Base-by-base conservation (phyloP, 768 basidiomycete species). In the Lactarius hatsudake region DNA sequence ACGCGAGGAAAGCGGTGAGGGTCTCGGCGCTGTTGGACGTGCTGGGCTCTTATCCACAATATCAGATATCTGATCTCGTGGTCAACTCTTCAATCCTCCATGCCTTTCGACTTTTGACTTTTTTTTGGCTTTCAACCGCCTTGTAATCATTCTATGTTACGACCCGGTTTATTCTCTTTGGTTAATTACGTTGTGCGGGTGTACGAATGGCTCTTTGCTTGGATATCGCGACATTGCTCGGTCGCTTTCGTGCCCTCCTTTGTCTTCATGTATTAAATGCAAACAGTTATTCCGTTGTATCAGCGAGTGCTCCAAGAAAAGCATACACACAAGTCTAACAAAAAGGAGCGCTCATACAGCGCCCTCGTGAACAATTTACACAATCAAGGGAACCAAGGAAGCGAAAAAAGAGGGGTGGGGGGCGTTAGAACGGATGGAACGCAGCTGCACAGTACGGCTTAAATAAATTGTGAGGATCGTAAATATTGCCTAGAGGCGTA, bases 1-100 rank as follows among this genome's bases (percentile, higher is more conserved):
- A 73, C 75, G 10, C 71, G 51, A 71, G 13, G 84, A 85, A 72
- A 73, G 73, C 30, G 81, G 80, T 28, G 80, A 80, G 59, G 75
- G 75, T 64, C 74, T 81, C 55, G 81, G 83, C 43, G 71, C 75
- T 26, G 78, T 80, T 38, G 80, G 82, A 30, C 82, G 84, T 38
- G 82, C 80, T 26, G 87, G 82, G 58, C 69, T 89, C 59, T 74
- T 89, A 69, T 83, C 77, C 75, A 82, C 81, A 72, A 75, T 87
- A 20, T 71, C 84, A 45, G 78, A 84, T 48, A 65, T 82, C 6
- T 85, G 73, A 36, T 2, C 36, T 63, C n/a, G 26, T 26, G 56
- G 5, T 20, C 42, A 32, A 23, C n/a, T 18, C 54, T 15, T n/a
- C 59, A 15, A 38, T 63, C 38, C 32, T 60, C n/a, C 40, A 28